These are phyloP conservation scores for Exophiala phaeomuriformis DNA, from an alignment of 2,329 filamentous ascomycete genomes.

Conservation along the genomic window DNA sequence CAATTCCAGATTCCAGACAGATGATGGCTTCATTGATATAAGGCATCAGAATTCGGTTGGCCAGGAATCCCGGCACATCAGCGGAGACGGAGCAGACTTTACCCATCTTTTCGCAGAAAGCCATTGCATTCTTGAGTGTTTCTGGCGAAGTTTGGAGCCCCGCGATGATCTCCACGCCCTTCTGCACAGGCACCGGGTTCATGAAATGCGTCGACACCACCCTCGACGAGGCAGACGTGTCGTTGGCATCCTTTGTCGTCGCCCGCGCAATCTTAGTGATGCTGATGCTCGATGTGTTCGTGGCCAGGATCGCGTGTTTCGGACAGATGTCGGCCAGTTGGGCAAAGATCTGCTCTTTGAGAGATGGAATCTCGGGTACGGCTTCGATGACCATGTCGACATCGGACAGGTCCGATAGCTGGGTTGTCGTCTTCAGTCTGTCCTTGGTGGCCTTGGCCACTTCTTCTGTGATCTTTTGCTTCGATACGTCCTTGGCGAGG, in stretches of 20 bases:
- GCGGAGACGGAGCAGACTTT: constrained; percentile 83
- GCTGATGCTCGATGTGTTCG: constrained; percentile 97
- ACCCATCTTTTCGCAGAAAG: constrained; percentile 84
- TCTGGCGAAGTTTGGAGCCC: constrained; percentile 81
- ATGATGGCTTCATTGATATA: constrained; percentile 99
- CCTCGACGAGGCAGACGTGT: constrained; percentile 72
- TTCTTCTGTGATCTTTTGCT: constrained; percentile 74
- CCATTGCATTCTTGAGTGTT: constrained; percentile 74
- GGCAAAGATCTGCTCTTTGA: constrained; percentile 84
- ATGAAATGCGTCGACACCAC: constrained; percentile 98
- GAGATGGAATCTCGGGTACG: constrained; percentile 79
- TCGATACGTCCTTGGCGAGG: constrained; percentile 83
- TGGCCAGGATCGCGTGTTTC: constrained; percentile 81
- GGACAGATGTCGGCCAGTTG: constrained; percentile 74
- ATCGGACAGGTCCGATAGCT: constrained; percentile 67
- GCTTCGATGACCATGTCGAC: constrained; percentile 98
- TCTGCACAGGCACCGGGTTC: constrained; percentile 96
- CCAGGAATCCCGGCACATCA: constrained; percentile 88
- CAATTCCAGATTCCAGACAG: constrained; percentile 88
- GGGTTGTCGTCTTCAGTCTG: constrained; percentile 62
- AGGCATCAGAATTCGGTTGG: constrained; percentile 95
- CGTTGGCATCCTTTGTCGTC: constrained; percentile 71
- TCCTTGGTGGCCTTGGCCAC: constrained; percentile 67
- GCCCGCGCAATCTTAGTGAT: constrained; percentile 87
- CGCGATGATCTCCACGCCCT: constrained; percentile 95